Conservation (phyloP, 192 early-diverging fungal genomes). For the Coemansia sp. region DNA sequence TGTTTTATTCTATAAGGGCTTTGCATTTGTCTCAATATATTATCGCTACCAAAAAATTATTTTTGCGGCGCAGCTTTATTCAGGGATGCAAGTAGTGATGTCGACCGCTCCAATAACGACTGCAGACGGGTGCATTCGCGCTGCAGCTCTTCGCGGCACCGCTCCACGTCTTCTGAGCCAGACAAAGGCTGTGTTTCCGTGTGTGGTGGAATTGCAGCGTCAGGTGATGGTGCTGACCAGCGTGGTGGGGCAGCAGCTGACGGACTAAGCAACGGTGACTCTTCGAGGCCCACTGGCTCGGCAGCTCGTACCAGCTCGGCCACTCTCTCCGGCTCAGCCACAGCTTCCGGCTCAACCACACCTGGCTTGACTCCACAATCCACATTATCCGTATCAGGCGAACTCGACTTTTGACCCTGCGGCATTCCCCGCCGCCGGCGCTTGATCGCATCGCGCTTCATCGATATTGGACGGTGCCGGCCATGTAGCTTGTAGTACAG, state of each 20-base stretch:
- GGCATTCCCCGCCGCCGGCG: slow-evolving; percentile 62
- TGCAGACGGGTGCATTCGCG: slow-evolving; percentile 42
- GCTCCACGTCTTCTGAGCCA: slow-evolving; percentile 23
- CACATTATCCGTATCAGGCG: not conserved
- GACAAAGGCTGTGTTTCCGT: slow-evolving; percentile 6
- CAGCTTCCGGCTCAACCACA: not conserved
- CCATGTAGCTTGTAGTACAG: slow-evolving; percentile 86
- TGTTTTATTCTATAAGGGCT: no score
- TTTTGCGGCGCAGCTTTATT: slow-evolving; percentile 18
- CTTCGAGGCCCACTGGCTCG: slow-evolving; percentile 3
- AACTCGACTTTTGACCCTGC: not conserved
- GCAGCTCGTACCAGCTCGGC: no score
- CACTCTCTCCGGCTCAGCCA: not conserved
- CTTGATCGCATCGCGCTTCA: slow-evolving; percentile 75
- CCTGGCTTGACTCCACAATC: no score
- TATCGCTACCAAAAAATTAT: not conserved
- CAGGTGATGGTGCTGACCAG: slow-evolving; percentile 18
- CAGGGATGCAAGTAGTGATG: slow-evolving; percentile 34
- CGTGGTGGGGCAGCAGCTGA: not conserved
- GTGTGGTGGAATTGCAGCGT: not conserved
- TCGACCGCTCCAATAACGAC: slow-evolving; percentile 37
- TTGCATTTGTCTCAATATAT: no score
- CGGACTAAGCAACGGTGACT: not conserved
- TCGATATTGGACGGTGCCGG: slow-evolving; percentile 74
- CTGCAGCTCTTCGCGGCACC: slow-evolving; percentile 43